Evolutionary conservation across 2,329 filamentous ascomycete genomes (phyloP).

Genomic region (Trichothecium roseum): DNA sequence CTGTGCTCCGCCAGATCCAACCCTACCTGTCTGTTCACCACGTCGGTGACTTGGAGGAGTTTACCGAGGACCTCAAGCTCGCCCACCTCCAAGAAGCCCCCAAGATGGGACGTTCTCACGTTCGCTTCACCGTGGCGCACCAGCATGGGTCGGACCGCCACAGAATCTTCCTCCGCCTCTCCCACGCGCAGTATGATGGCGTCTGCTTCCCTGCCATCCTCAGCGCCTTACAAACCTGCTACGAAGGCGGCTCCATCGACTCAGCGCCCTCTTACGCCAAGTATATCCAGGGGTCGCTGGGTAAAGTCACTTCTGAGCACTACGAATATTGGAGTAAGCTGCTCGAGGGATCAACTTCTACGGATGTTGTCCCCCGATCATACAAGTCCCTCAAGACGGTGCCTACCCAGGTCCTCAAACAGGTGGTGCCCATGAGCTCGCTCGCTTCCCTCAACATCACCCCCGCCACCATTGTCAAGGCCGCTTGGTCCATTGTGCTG

Average conservation of each 20-base stretch:
- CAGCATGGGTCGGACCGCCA: conserved; percentile 1
- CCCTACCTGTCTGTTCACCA: conserved; percentile 3
- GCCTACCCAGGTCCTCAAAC: conserved; percentile 2
- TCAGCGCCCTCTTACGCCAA: conserved; percentile 18
- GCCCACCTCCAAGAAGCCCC: not conserved
- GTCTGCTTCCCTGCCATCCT: conserved; percentile 29
- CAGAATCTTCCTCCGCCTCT: conserved; percentile 15
- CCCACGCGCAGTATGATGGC: conserved; percentile 36
- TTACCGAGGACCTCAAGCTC: conserved; percentile 2
- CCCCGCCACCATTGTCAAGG: conserved; percentile 30
- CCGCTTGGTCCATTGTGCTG: conserved; percentile 31
- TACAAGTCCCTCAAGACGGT: not conserved
- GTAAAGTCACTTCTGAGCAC: conserved; percentile 7
- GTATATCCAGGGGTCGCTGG: conserved; percentile 8
- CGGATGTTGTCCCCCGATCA: conserved; percentile 10
- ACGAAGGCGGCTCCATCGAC: conserved; percentile 16
- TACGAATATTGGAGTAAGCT: conserved; percentile 31
- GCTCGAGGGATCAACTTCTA: conserved; percentile 22
- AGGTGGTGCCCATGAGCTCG: conserved; percentile 4
- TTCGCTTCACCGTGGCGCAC: conserved; percentile 3
- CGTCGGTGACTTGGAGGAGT: conserved; percentile 4
- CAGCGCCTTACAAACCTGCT: conserved; percentile 23
- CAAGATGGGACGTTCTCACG: not conserved
- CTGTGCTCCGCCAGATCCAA: conserved; percentile 5
- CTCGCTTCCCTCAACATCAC: conserved; percentile 10